Evolutionary conservation across 139 green algal species (phyloP), one percentile per base, ranked within the genome.

Genomic region (Chlorella sorokiniana): DNA sequence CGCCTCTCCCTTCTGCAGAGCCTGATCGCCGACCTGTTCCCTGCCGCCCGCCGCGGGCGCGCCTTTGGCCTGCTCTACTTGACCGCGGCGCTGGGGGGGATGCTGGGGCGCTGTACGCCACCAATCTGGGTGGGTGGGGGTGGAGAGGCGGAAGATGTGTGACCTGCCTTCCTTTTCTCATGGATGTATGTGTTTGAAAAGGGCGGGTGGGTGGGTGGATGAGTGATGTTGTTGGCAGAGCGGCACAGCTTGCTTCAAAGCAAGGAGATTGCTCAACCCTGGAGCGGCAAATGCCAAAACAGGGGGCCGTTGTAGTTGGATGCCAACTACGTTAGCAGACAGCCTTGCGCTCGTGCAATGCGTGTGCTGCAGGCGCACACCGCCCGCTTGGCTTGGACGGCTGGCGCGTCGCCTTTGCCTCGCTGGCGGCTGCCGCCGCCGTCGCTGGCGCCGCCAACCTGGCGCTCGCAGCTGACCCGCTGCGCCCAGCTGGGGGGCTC

Each of bases 41-140:
- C 67, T 6, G 51, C 63, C 10, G 85, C 73, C 4, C 35, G 70
- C 11, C 62, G 92, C 10, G 92, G 92, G 27, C 77, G 79, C 33
- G 92, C 91, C 16, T 96, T 96, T 88, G 92, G 92, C 23, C 56
- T 70, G 10, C 84, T 95, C 68, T 89, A 88, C 72, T 51, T 94
- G 27, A 94, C 87, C 0, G 86, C 77, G 7, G 84, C 84, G 8
- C 18, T 92, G 52, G 90, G 89, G 62, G 77, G 67, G 38, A 92
- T 78, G 86, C 51, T 89, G 81, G 88, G 29, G 83, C 84, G 29
- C 54, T 96, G 18, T 95, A 90, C 77, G 92, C 92, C 37, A 96
- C 92, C 54, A 95, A 95, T 74, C 72, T 95, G 29, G 89, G 89
- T 81, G 69, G 79, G 69, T 52, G 31, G 33, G 48, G 16, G 18